Percentiles rank a stretch among this genome's conserved stretches.
phyloP scores from a whole-genome alignment of 192 early-diverging fungal species.

The Chytriomyces sp. region DNA sequence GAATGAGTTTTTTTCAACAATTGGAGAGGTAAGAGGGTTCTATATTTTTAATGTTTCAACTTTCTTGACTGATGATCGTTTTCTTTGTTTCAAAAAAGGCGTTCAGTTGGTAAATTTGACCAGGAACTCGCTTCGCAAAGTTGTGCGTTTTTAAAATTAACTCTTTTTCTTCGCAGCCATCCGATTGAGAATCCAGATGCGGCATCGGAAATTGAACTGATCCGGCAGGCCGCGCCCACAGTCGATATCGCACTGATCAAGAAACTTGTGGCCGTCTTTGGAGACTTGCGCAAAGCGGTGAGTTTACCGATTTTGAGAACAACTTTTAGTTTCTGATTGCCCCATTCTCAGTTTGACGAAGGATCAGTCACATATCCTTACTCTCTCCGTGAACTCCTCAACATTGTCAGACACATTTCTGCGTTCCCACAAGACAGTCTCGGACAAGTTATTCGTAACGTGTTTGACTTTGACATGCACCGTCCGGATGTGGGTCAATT shows the following conservation, averaged over 20 bases:
- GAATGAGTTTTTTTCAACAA: slow-evolving; percentile 81
- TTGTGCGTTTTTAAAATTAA: neutral
- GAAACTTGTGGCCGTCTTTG: slow-evolving; percentile 71
- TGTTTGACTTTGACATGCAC: slow-evolving; percentile 79
- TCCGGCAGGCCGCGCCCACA: slow-evolving; percentile 70
- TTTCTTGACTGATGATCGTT: too few species aligned
- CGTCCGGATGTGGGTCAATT: slow-evolving; percentile 47
- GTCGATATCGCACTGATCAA: slow-evolving; percentile 66
- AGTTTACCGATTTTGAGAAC: too few species aligned
- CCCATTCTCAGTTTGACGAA: slow-evolving; percentile 59
- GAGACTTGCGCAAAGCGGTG: slow-evolving; percentile 63
- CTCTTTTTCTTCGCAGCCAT: slow-evolving; percentile 45
- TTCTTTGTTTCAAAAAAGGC: slow-evolving; percentile 38
- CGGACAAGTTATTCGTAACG: slow-evolving; percentile 72
- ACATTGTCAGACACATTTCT: slow-evolving; percentile 78
- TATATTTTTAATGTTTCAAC: too few species aligned
- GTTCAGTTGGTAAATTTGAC: slow-evolving; percentile 46
- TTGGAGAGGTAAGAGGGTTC: slow-evolving; percentile 57
- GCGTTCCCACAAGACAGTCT: slow-evolving; percentile 72
- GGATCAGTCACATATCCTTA: slow-evolving; percentile 80
- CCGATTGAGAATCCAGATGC: slow-evolving; percentile 79
- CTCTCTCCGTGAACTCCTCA: slow-evolving; percentile 78
- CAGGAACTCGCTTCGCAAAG: too few species aligned
- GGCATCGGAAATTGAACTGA: slow-evolving; percentile 72
- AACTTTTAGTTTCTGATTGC: neutral